These are phyloP conservation scores for Hanseniaspora clermontiae DNA, from an alignment of 805 yeast genomes.

Conservation along the genomic window DNA sequence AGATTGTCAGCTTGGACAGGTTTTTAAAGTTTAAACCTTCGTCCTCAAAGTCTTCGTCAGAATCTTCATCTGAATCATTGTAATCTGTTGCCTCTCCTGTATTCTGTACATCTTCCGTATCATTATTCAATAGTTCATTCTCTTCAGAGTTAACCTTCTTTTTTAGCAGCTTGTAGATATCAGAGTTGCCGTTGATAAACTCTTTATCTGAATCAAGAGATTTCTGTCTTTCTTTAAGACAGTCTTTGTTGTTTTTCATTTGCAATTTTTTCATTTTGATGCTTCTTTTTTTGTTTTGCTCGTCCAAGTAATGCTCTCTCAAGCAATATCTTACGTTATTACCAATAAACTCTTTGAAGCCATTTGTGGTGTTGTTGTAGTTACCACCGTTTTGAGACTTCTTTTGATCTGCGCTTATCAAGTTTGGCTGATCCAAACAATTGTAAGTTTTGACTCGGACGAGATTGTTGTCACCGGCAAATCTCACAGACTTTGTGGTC, in stretches of 20 bases:
- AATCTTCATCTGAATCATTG: background rate
- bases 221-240: background rate
- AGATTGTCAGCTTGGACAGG: background rate
- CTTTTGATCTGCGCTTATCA: background rate
- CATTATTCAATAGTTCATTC: background rate
- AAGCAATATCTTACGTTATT: conserved; percentile 5
- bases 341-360: conserved; percentile 5
- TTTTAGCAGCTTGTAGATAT: background rate
- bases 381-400: background rate
- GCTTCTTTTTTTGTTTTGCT: conserved; percentile 4
- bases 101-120: background rate
- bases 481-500: background rate
- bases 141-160: background rate
- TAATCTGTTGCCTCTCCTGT: background rate
- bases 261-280: conserved; percentile 1
- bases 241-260: background rate
- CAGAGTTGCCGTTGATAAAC: background rate
- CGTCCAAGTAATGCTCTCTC: conserved; percentile 6
- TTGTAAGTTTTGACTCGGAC: conserved; percentile 10
- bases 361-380: background rate
- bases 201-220: background rate
- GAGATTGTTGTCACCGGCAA: conserved; percentile 8
- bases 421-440: background rate
- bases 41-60: conserved; percentile 3
- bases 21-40: conserved; percentile 7